Evolutionary conservation across 106 monocot genomes (phyloP), one percentile per base, ranked within the genome.

Genomic region (Iris macrosiphon): DNA sequence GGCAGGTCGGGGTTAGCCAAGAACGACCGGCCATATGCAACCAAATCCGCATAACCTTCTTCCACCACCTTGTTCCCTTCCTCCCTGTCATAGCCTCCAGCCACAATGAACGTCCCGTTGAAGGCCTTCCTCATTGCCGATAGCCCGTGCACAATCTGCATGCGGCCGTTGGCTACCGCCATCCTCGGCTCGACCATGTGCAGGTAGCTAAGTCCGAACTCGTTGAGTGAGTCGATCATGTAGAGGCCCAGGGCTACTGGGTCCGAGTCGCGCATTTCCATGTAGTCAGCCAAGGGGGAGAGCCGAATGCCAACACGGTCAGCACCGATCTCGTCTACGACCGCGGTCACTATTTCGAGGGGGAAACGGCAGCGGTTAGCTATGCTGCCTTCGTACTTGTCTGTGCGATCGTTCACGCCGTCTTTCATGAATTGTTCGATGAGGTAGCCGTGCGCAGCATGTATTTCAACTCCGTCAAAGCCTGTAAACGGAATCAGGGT

Each of bases 1-100:
- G 82, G 82, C 31, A 83, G 35, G 43, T 83, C 82, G 39, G 82
- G 82, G 52, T 77, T 83, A 28, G 77, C 72, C 42, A 83, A 60
- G 49, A 83, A 83, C 14, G 73, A 7, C 31, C 69, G 64, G 0
- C 82, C 82, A 70, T 23, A 82, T 4, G 65, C 69, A 5, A 83
- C 73, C 33, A 83, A 14, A 25, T 73, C 65, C 21, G 65, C 39
- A 41, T 64, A 64, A 12, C 64, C 72, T 5, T 72, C 64, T 7
- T 22, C 48, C 6, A 72, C 26, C 1, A 56, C 72, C 24, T 64
- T 64, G 35, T 59, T 72, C 18, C 72, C 72, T 58, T 64, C 72
- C n/a, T 72, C 58, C 35, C 72, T 64, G 11, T 72, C 64, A 19
- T 64, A 72, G 0, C 72, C 72, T 11, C 64, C 72, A 1, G 50